Evolutionary conservation across 192 early-diverging fungal species (phyloP), one percentile per base, ranked within the genome.

Genomic region (Coemansia furcata): DNA sequence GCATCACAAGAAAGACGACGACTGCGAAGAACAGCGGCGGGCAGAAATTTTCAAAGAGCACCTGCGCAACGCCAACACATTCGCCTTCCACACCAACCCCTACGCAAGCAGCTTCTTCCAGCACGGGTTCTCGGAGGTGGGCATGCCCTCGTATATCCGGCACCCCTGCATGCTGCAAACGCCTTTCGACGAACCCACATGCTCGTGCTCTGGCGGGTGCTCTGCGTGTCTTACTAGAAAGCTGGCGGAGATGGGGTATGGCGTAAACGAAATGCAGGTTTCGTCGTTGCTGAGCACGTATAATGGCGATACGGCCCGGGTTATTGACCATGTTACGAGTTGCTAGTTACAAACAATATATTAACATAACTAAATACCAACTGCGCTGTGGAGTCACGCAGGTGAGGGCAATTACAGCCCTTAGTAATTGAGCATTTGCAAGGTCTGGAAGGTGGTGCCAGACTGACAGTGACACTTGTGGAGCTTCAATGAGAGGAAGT

Each of bases 51-150:
- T 80, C 43, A 60, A 65, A 15, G 68, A 68, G 55, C 71, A 80
- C 44, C 49, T 80, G 35, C 62, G 46, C 4, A 36, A 15, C 3
- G 68, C 68, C 14, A 73, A 72, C 21, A 68, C 73, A 57, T 74
- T 80, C 66, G 69, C 68, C n/a, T 80, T 80, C 60, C 71, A 68
- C 73, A 59, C 50, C 14, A 76, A 73, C 38, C 78, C 78, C 1
- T 81, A 81, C 58, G 38, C 69, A 5, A 76, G 70, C 66, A 70
- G 70, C 33, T 81, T 81, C 52, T 76, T 81, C 49, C 65, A 73
- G 63, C 73, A 64, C 35, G 78, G 78, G 49, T 81, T 81, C 69
- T 50, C 70, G 0, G 78, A 81, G 62, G 42, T 65, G 21, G 73
- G 70, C 17, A 81, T 81, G 70, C 78, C 78, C 0, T 60, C 63